Base-by-base conservation (phyloP, 2,329 filamentous ascomycete species). In the Calonectria hawksworthii region DNA sequence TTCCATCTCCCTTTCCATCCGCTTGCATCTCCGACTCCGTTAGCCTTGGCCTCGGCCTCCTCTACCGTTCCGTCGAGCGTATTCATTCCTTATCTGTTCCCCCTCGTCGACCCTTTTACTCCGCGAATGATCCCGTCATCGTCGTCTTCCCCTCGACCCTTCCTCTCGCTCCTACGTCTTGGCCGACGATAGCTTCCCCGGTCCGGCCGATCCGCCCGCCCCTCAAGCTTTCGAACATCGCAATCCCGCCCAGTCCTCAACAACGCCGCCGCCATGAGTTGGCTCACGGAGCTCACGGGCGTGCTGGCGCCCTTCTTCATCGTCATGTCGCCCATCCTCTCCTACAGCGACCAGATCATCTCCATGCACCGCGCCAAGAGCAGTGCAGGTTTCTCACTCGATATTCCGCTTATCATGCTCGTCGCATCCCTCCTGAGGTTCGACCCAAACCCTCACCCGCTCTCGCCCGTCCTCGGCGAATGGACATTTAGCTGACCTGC, bases 371-470 rank as follows among this genome's bases (percentile, higher is more conserved):
- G 89, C 79, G 88, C 86, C 72, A 92, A 90, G 83, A 92, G 91
- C 54, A 94, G 92, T 78, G 91, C 90, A 18, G 92, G 92, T 72
- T 94, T 94, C 85, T 94, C 92, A 23, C 88, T 94, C 76, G 93
- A 94, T 80, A 94, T 94, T 56, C 93, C 93, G 38, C 86, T 94
- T 72, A 94, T 94, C 75, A 94, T 94, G 93, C 90, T 94, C 66
- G 89, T 94, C 69, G 92, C 93, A 34, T 94, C 92, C 4, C 86
- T 94, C 70, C 85, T 93, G 70, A 92, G 92, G 91, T 93, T 82
- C 61, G 86, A 75, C 44, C 32, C n/a, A n/a, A 13, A 14, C 41
- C 50, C 61, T 50, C 65, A 14, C 28, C 67, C 47, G 65, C 51
- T 59, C 30, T 32, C 30, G 8, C 8, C 30, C 30, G 30, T 32